Conservation (phyloP, 129 eudicot species). For the Lactuca saligna region DNA sequence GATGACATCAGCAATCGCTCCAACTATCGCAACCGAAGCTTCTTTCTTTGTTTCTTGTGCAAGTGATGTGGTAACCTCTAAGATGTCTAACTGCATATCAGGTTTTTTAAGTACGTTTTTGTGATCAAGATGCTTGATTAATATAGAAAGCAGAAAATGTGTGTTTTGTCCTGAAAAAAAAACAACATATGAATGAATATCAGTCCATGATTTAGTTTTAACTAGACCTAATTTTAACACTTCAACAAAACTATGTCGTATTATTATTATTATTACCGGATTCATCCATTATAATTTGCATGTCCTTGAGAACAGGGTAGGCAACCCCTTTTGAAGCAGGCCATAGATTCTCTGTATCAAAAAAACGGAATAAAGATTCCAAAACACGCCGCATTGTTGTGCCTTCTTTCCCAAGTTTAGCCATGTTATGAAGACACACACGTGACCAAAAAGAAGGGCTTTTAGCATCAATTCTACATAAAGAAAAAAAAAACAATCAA, state of each 20-base stretch:
- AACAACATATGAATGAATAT: not conserved
- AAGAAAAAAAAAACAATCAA: constrained; percentile 22
- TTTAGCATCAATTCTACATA: constrained; percentile 66
- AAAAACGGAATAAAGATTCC: constrained; percentile 82
- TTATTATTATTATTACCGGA: constrained; percentile 46
- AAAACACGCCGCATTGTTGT: constrained; percentile 89
- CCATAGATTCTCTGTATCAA: constrained; percentile 73
- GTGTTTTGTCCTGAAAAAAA: constrained; percentile 75
- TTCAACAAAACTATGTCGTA: not conserved
- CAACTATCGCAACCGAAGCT: constrained; percentile 72
- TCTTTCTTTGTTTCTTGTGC: constrained; percentile 59
- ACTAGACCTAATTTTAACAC: not conserved
- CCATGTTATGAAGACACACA: constrained; percentile 89
- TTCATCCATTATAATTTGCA: constrained; percentile 79
- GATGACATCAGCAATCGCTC: constrained; percentile 79
- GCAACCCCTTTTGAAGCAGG: constrained; percentile 62
- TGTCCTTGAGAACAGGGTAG: constrained; percentile 71
- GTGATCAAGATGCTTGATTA: constrained; percentile 95
- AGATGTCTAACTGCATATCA: constrained; percentile 79
- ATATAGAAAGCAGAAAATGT: constrained; percentile 76
- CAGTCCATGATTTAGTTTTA: too few relatives aligned
- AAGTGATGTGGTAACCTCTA: constrained; percentile 67
- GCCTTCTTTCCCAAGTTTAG: constrained; percentile 82
- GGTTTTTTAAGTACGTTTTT: constrained; percentile 84
- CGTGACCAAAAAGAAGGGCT: constrained; percentile 90